Evolutionary conservation across 1,139 yeast genomes (phyloP).

Genomic region (Yarrowia galli): DNA sequence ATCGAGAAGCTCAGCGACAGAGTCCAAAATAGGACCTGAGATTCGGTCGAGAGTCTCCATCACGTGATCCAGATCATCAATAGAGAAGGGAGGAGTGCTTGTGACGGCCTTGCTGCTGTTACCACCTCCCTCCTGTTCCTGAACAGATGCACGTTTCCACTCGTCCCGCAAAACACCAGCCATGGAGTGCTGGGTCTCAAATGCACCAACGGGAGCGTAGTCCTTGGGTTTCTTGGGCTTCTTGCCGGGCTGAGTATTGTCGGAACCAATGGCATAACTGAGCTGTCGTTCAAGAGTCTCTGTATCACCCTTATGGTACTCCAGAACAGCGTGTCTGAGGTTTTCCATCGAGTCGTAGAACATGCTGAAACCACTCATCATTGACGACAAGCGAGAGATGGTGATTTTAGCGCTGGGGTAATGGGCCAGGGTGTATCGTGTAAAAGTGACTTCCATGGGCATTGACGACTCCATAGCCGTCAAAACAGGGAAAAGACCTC

Average conservation of each 20-base stretch:
- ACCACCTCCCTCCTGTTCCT: not conserved
- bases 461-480: not conserved
- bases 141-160: constrained; percentile 19
- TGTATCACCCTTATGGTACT: constrained; percentile 22
- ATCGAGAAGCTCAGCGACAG: constrained; percentile 18
- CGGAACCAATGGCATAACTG: constrained; percentile 3
- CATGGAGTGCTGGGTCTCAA: constrained; percentile 34
- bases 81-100: constrained; percentile 3
- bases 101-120: not conserved
- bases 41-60: constrained; percentile 20
- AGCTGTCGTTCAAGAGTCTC: constrained; percentile 19
- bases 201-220: constrained; percentile 15
- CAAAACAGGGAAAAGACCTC: constrained; percentile 11
- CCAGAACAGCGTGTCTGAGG: constrained; percentile 21
- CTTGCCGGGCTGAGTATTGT: not conserved
- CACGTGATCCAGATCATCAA: constrained; percentile 14
- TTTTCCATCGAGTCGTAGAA: constrained; percentile 35
- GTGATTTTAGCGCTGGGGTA: constrained; percentile 20
- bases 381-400: constrained; percentile 7
- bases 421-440: constrained; percentile 13
- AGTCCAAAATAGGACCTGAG: constrained; percentile 18
- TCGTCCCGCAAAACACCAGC: constrained; percentile 17
- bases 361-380: constrained; percentile 31
- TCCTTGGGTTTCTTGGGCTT: not conserved
- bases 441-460: constrained; percentile 19